Conservation (phyloP, 306 rosid genomes). For the Sicyos edulis region DNA sequence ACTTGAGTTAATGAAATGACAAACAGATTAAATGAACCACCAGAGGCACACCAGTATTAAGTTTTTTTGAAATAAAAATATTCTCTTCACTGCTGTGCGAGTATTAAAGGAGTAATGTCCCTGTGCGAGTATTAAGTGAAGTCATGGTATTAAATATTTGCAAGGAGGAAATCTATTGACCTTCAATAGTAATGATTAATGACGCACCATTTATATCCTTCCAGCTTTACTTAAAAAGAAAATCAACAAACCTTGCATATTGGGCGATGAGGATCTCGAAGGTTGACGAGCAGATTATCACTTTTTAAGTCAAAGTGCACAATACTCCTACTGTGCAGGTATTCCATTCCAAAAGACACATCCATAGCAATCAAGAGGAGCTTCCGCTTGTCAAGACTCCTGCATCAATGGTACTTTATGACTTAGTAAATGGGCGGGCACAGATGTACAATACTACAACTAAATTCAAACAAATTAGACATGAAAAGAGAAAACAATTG, state of each 20-base stretch:
- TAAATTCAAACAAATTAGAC: not conserved
- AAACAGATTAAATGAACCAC: not conserved
- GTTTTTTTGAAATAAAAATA: too few relatives aligned
- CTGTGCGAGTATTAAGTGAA: not conserved
- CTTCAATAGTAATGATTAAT: not conserved
- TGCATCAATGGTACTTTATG: constrained; percentile 27
- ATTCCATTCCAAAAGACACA: constrained; percentile 96
- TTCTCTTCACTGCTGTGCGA: not conserved
- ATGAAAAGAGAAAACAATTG: constrained; percentile 3
- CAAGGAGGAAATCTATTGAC: not conserved
- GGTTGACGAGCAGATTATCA: constrained; percentile 91
- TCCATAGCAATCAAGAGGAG: constrained; percentile 89
- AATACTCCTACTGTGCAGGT: constrained; percentile 82
- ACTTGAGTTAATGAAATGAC: not conserved
- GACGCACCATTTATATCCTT: not conserved
- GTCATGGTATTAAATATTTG: not conserved
- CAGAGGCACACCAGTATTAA: not conserved
- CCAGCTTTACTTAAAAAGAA: not conserved
- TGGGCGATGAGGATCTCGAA: constrained; percentile 88
- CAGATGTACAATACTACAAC: not conserved
- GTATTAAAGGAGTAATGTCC: too few relatives aligned
- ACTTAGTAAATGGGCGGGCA: not conserved
- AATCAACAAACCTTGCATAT: constrained; percentile 63
- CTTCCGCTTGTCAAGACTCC: constrained; percentile 83
- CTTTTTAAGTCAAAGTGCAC: constrained; percentile 97